Evolutionary conservation across 1,139 yeast species (phyloP).

Genomic region (Hyphopichia pseudoburtonii): DNA sequence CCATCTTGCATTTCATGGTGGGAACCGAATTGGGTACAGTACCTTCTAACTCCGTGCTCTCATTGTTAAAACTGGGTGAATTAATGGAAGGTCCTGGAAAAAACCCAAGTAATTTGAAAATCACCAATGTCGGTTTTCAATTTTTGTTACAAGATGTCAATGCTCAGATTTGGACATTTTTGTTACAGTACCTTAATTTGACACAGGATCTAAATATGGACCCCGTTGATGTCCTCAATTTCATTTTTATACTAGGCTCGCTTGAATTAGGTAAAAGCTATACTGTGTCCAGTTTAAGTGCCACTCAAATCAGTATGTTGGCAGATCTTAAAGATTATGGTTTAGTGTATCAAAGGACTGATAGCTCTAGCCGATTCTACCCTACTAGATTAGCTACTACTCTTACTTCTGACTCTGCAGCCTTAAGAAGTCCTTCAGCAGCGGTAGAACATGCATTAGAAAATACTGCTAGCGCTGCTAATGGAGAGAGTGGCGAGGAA

Average conservation of each 20-base stretch:
- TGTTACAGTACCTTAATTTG: slow-evolving; percentile 82
- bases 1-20: slow-evolving; percentile 94
- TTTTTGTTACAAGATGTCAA: slow-evolving; percentile 88
- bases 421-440: slow-evolving; percentile 66
- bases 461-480: slow-evolving; percentile 16
- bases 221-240: slow-evolving; percentile 92
- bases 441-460: slow-evolving; percentile 64
- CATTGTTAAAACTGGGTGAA: slow-evolving; percentile 70
- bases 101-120: slow-evolving; percentile 50
- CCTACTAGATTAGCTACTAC: slow-evolving; percentile 93
- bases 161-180: slow-evolving; percentile 91
- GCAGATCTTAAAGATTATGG: slow-evolving; percentile 93
- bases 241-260: slow-evolving; percentile 90
- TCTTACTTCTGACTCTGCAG: slow-evolving; percentile 78
- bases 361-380: slow-evolving; percentile 65
- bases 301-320: slow-evolving; percentile 82
- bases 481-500: slow-evolving; percentile 18
- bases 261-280: slow-evolving; percentile 89
- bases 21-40: slow-evolving; percentile 71
- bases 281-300: slow-evolving; percentile 66
- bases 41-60: slow-evolving; percentile 70
- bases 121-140: slow-evolving; percentile 92
- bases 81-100: slow-evolving; percentile 66
- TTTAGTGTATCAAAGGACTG: slow-evolving; percentile 73
- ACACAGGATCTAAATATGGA: slow-evolving; percentile 88